Conservation (phyloP, 257 asterid species). For the Penstemon davidsonii region DNA sequence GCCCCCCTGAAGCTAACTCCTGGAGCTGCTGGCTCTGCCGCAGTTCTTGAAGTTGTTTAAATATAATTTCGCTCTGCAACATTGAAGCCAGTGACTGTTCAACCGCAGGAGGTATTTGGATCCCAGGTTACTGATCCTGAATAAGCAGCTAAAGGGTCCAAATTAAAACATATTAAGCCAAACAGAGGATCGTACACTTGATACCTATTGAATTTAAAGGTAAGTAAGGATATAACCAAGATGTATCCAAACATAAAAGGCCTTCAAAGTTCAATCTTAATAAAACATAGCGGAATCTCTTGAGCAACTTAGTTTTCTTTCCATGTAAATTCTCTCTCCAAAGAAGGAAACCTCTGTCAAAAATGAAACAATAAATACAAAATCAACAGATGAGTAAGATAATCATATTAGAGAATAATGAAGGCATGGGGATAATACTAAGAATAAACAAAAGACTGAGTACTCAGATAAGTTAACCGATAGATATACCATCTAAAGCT, state of each 20-base stretch:
- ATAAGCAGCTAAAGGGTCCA: slow-evolving; percentile 21
- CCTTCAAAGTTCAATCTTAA: slow-evolving; percentile 1
- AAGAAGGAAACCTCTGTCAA: slow-evolving; percentile 22
- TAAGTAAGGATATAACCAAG: background rate
- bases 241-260: slow-evolving; percentile 10
- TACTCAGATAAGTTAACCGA: background rate
- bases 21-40: slow-evolving; percentile 66
- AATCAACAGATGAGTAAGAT: background rate
- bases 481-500: background rate
- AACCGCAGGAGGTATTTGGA: slow-evolving; percentile 28
- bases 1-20: slow-evolving; percentile 43
- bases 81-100: slow-evolving; percentile 34
- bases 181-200: background rate
- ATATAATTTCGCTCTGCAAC: slow-evolving; percentile 75
- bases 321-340: slow-evolving; percentile 15
- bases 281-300: slow-evolving; percentile 7
- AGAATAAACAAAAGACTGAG: background rate
- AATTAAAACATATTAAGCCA: slow-evolving; percentile 12
- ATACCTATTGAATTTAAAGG: background rate
- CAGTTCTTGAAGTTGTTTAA: slow-evolving; percentile 69
- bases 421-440: background rate
- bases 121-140: slow-evolving; percentile 21
- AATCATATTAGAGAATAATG: slow-evolving; percentile 7
- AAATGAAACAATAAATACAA: slow-evolving; percentile 11
- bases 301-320: slow-evolving; percentile 11